These are phyloP conservation scores for Xylariaceae sp. DNA, from an alignment of 2,329 filamentous ascomycete genomes.

Conservation along the genomic window DNA sequence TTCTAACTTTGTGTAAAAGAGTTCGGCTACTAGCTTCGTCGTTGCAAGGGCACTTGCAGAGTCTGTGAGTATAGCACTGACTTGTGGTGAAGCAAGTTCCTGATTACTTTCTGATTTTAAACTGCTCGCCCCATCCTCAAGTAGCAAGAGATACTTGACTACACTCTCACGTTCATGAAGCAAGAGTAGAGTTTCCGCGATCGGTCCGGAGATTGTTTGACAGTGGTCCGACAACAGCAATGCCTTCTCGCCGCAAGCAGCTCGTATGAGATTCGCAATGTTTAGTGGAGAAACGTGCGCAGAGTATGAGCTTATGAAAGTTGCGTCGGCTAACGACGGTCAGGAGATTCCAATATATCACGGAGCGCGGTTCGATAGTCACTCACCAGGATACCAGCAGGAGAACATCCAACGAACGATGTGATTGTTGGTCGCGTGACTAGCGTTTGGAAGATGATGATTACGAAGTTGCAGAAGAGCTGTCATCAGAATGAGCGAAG, in stretches of 20 bases:
- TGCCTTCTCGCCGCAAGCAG: conserved; percentile 56
- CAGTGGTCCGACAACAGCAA: conserved; percentile 33
- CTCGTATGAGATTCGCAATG: conserved; percentile 63
- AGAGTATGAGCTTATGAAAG: conserved; percentile 62
- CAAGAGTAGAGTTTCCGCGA: conserved; percentile 47
- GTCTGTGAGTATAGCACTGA: conserved; percentile 30
- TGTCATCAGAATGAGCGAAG: conserved; percentile 69
- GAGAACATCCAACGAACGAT: conserved; percentile 78
- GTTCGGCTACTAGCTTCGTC: conserved; percentile 50
- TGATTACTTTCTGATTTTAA: conserved; percentile 6
- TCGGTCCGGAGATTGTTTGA: conserved; percentile 43
- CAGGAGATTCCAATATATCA: conserved; percentile 11
- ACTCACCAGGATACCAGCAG: conserved; percentile 75
- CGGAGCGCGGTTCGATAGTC: conserved; percentile 7
- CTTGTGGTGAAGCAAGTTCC: conserved; percentile 4
- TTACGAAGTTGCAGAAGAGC: conserved; percentile 63
- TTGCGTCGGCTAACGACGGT: conserved; percentile 53
- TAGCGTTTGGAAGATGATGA: conserved; percentile 63
- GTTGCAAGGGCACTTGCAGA: conserved; percentile 41
- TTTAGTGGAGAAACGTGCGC: conserved; percentile 61
- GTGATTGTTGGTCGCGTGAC: conserved; percentile 62
- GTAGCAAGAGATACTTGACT: conserved; percentile 53
- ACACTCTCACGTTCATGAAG: conserved; percentile 43
- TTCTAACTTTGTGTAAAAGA: conserved; percentile 50
- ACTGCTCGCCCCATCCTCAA: conserved; percentile 36